phyloP scores from a whole-genome alignment of 805 yeast genomes.

The Zygotorulaspora chibaensis region DNA sequence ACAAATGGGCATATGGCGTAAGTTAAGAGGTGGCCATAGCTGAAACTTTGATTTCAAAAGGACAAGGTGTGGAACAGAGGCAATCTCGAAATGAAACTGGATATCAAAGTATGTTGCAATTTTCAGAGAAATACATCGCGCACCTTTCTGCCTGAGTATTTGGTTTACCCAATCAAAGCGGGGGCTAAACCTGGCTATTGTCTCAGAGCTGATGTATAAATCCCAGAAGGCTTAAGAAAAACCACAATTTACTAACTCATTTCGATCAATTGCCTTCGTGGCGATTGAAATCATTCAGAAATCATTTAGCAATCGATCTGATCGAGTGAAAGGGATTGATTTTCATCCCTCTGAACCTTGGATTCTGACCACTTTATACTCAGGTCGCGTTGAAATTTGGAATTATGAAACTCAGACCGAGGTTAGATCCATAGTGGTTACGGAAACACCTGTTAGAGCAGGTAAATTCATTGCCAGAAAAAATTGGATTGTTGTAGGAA shows the following conservation, averaged over 20 bases:
- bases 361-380: constrained; percentile 86
- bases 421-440: constrained; percentile 86
- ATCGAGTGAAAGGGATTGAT: constrained; percentile 96
- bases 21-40: not conserved
- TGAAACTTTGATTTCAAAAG: not conserved
- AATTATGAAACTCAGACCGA: constrained; percentile 77
- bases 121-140: not conserved
- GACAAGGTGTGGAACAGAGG: constrained; percentile 5
- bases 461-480: constrained; percentile 93
- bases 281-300: constrained; percentile 42
- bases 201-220: constrained; percentile 35
- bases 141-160: too few relatives aligned
- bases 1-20: constrained; percentile 9
- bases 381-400: constrained; percentile 85
- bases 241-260: constrained; percentile 5
- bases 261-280: not conserved
- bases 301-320: constrained; percentile 85
- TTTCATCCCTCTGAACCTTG: constrained; percentile 98
- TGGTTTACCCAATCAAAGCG: too few relatives aligned
- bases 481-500: constrained; percentile 94
- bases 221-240: constrained; percentile 19
- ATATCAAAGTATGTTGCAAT: constrained; percentile 27
- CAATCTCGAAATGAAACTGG: constrained; percentile 25
- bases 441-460: constrained; percentile 94
- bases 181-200: not conserved